Base-by-base conservation (phyloP, 805 yeast genomes). In the Nakazawaea anatomiae region DNA sequence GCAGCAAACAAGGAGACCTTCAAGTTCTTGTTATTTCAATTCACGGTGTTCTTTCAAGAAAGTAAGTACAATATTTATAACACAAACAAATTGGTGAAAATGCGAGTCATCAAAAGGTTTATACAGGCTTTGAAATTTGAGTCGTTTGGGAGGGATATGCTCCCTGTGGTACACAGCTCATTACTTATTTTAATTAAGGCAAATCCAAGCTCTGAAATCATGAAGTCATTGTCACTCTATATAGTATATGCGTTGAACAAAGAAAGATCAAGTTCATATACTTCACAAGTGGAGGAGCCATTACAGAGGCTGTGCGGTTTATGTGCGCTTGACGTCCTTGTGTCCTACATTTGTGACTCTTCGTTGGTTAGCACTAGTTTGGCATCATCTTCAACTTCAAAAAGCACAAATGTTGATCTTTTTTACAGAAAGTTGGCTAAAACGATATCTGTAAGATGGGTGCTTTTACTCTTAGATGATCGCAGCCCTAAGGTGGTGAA, bases 401-500 rank as follows among this genome's bases (percentile, higher is more conserved):
- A 12, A 18, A 38, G 52, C 3, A 30, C 54, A 4, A 30, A 42
- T 40, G 44, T 14, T 55, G 51, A 39, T 51, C 51, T 45, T 52
- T 66, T 62, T 43, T 66, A 69, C 62, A 77, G 65, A 61, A 75
- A 65, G 57, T 74, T 65, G 57, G 76, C 73, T 1, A 74, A 82
- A 44, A 70, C 84, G 0, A 71, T 87, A 2, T 77, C 88, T 1
- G 72, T 83, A 5, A 85, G 84, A 59, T 83, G 91, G 86, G 68
- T 79, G 3, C 59, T 87, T 8, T 66, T 87, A 9, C 61, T 86
- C 11, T 60, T 86, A 10, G 66, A 77, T 48, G 71, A 71, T 52
- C 57, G 60, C 6, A 59, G 72, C 48, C 54, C 70, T 32, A 60
- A 67, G 44, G 75, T 76, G 4, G 69, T 68, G 4, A 59, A 62